Evolutionary conservation across 495 filamentous ascomycete genomes (phyloP).

Genomic region (Penicillium angulare): DNA sequence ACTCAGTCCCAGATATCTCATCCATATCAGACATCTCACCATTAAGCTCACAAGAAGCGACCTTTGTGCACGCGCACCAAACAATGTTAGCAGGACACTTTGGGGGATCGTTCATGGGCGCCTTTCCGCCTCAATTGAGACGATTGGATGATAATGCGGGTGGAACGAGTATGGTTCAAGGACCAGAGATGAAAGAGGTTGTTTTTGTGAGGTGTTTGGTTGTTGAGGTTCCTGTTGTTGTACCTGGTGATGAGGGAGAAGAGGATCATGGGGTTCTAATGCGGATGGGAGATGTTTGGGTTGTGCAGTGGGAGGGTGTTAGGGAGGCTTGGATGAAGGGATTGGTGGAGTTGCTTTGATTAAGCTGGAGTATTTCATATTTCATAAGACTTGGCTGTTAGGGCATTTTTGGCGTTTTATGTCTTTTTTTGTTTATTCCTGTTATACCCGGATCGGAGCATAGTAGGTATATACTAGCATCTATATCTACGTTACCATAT

Average conservation of each 20-base stretch:
- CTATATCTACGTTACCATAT: too few relatives aligned
- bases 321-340: slow-evolving; percentile 67
- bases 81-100: slow-evolving; percentile 80
- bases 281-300: slow-evolving; percentile 78
- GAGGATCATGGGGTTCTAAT: slow-evolving; percentile 56
- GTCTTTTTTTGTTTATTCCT: too few relatives aligned
- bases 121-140: slow-evolving; percentile 74
- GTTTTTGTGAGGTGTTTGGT: slow-evolving; percentile 80
- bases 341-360: slow-evolving; percentile 79
- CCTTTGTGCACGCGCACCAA: slow-evolving; percentile 80
- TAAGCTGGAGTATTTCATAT: not conserved
- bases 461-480: too few relatives aligned
- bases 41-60: slow-evolving; percentile 66
- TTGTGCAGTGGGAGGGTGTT: slow-evolving; percentile 83
- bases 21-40: slow-evolving; percentile 69
- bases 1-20: slow-evolving; percentile 36
- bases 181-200: slow-evolving; percentile 74
- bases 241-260: slow-evolving; percentile 54
- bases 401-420: too few relatives aligned
- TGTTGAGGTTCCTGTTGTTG: slow-evolving; percentile 52
- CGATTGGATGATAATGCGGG: slow-evolving; percentile 87
- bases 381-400: too few relatives aligned
- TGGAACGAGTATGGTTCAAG: slow-evolving; percentile 87
- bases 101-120: slow-evolving; percentile 70
- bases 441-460: too few relatives aligned